phyloP scores from a whole-genome alignment of 1,139 yeast species.

The Yamadazyma oceani region DNA sequence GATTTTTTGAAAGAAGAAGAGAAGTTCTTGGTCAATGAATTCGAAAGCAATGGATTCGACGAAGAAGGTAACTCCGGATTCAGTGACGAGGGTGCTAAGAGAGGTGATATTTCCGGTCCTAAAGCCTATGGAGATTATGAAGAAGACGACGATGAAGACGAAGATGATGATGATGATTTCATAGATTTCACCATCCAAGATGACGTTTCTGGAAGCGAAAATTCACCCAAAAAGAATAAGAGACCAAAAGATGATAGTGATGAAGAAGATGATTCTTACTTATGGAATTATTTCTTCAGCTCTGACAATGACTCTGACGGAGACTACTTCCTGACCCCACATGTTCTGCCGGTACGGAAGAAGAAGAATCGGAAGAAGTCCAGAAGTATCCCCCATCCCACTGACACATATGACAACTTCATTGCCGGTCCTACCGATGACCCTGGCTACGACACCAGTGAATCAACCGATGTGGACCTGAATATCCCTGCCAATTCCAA shows the following conservation, averaged over 20 bases:
- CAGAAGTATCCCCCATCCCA: constrained; percentile 1
- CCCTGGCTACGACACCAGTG: constrained; percentile 54
- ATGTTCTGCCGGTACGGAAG: constrained; percentile 1
- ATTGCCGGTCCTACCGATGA: constrained; percentile 11
- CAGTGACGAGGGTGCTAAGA: constrained; percentile 20
- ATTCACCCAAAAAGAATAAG: constrained; percentile 13
- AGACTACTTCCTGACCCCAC: constrained; percentile 28
- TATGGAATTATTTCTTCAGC: constrained; percentile 57
- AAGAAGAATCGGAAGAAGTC: constrained; percentile 1
- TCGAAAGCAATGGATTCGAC: constrained; percentile 50
- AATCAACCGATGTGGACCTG: constrained; percentile 89
- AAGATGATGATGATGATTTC: constrained; percentile 29
- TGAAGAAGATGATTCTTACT: constrained; percentile 53
- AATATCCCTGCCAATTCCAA: constrained; percentile 60
- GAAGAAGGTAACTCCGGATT: constrained; percentile 29
- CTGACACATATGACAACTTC: constrained; percentile 2
- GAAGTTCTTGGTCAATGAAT: constrained; percentile 47
- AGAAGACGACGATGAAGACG: constrained; percentile 32
- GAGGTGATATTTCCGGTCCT: constrained; percentile 10
- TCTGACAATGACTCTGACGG: constrained; percentile 39
- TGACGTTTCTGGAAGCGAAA: constrained; percentile 10
- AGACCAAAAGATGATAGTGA: constrained; percentile 14
- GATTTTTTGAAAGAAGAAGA: constrained; percentile 49
- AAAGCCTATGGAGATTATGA: constrained; percentile 32
- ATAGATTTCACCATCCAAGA: constrained; percentile 30